These are phyloP conservation scores for Pleomassaria siparia DNA, from an alignment of 2,329 filamentous ascomycete species.

Conservation along the genomic window DNA sequence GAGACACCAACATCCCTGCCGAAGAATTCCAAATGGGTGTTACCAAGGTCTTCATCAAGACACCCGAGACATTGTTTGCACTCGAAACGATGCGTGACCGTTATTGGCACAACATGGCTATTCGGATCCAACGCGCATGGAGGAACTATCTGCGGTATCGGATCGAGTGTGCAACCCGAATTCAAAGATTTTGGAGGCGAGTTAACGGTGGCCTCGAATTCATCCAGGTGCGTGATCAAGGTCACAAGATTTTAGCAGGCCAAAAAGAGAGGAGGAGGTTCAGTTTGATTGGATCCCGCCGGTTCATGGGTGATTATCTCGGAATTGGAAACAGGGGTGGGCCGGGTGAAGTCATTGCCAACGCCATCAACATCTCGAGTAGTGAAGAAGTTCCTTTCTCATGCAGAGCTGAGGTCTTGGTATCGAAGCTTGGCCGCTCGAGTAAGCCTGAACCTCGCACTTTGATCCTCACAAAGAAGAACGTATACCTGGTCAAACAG, in stretches of 20 bases:
- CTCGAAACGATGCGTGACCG: slow-evolving; percentile 96
- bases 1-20: slow-evolving; percentile 90
- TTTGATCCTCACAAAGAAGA: slow-evolving; percentile 79
- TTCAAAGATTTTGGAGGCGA: slow-evolving; percentile 94
- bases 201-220: slow-evolving; percentile 89
- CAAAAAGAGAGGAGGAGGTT: slow-evolving; percentile 90
- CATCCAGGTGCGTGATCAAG: slow-evolving; percentile 82
- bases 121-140: slow-evolving; percentile 96
- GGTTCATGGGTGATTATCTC: slow-evolving; percentile 94
- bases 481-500: slow-evolving; percentile 88
- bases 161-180: slow-evolving; percentile 86
- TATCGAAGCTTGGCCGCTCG: slow-evolving; percentile 94
- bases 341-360: slow-evolving; percentile 78
- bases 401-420: slow-evolving; percentile 83
- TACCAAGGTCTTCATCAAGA: slow-evolving; percentile 97
- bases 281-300: slow-evolving; percentile 85
- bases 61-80: slow-evolving; percentile 93
- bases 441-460: slow-evolving; percentile 89
- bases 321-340: slow-evolving; percentile 80
- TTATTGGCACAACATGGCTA: slow-evolving; percentile 99
- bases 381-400: slow-evolving; percentile 84
- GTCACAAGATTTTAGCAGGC: slow-evolving; percentile 76
- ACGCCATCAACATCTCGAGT: slow-evolving; percentile 67
- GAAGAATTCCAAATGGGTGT: slow-evolving; percentile 98
- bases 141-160: slow-evolving; percentile 92